Evolutionary conservation across 192 early-diverging fungal species (phyloP).

Genomic region (Gonapodya sp.): DNA sequence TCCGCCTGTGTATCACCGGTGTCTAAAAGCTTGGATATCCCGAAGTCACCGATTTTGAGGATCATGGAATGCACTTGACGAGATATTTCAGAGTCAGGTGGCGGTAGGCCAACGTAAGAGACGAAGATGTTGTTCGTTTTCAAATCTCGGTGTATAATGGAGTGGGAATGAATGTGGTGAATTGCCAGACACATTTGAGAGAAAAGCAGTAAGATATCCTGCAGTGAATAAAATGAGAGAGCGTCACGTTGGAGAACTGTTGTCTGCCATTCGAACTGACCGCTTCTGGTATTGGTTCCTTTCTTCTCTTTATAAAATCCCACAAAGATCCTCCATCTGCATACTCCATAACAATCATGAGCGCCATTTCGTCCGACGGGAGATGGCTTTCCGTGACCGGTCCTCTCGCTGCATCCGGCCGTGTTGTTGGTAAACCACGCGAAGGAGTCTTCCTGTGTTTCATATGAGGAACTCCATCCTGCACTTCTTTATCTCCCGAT

Average conservation of each 20-base stretch:
- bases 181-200: constrained; percentile 15
- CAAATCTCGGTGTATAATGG: constrained; percentile 18
- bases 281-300: constrained; percentile 10
- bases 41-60: constrained; percentile 18
- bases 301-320: constrained; percentile 18
- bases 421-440: neutral
- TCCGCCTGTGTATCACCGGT: constrained; percentile 13
- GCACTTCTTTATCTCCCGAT: neutral
- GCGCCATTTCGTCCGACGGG: constrained; percentile 13
- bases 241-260: neutral
- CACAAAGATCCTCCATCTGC: constrained; percentile 22
- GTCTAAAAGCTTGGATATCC: constrained; percentile 18
- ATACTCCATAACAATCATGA: constrained; percentile 19
- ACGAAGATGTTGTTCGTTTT: constrained; percentile 19
- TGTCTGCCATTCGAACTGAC: neutral
- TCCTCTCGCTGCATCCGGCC: neutral
- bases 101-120: constrained; percentile 1
- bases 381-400: constrained; percentile 6
- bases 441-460: neutral
- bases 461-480: neutral
- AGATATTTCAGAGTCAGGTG: neutral
- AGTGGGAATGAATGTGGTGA: constrained; percentile 21
- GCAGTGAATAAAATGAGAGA: neutral
- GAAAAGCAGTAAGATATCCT: constrained; percentile 17
- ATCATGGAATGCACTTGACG: constrained; percentile 13